phyloP scores from a whole-genome alignment of 768 basidiomycete genomes.

The Auricularia cornea region DNA sequence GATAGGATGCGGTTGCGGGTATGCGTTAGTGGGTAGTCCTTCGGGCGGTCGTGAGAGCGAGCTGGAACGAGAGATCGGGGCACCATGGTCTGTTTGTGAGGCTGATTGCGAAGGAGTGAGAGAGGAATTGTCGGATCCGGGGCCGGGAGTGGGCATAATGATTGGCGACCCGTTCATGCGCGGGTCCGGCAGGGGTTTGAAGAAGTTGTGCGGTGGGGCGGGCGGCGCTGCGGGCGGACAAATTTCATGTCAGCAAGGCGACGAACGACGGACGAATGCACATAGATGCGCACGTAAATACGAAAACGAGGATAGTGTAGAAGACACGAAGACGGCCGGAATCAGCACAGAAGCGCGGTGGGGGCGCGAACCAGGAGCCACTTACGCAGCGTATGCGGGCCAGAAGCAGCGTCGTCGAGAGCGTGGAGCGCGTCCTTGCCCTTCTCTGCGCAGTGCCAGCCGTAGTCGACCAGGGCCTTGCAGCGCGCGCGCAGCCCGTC shows the following conservation, averaged over 20 bases:
- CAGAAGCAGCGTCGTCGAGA: slow-evolving; percentile 21
- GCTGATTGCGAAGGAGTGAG: slow-evolving; percentile 71
- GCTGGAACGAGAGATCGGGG: neutral
- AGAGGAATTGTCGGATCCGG: slow-evolving; percentile 24
- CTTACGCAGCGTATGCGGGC: slow-evolving; percentile 1
- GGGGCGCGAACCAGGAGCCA: slow-evolving; percentile 4
- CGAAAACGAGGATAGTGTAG: slow-evolving; percentile 2
- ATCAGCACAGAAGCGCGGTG: neutral
- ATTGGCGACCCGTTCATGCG: neutral
- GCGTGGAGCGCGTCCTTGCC: slow-evolving; percentile 54
- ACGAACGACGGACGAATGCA: neutral
- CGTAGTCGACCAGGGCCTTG: slow-evolving; percentile 60
- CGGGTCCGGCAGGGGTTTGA: slow-evolving; percentile 6
- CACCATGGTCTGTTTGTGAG: slow-evolving; percentile 39
- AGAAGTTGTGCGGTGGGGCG: slow-evolving; percentile 1
- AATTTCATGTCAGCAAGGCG: neutral
- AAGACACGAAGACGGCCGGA: neutral
- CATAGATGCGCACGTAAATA: neutral
- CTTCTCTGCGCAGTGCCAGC: slow-evolving; percentile 57
- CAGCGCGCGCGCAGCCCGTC: slow-evolving; percentile 57
- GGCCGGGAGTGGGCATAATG: neutral
- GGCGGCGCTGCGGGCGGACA: neutral
- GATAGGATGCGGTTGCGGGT: neutral
- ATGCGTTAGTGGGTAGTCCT: neutral
- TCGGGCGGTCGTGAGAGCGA: neutral